Base-by-base conservation (phyloP, 148 eudicot genomes). In the Pouteria glomerata region DNA sequence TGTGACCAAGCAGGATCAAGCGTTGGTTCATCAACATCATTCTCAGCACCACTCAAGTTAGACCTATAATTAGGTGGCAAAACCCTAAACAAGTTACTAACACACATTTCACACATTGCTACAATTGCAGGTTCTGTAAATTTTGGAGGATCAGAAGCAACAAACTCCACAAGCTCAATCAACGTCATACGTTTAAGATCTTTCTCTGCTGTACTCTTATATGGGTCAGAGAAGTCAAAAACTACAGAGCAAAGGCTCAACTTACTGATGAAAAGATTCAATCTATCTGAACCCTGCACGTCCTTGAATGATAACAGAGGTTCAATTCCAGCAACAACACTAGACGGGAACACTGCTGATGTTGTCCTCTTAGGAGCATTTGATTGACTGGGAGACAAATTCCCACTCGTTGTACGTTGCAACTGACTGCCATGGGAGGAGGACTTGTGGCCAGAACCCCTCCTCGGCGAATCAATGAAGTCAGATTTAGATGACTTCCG, bases 1-100 rank as follows among this genome's bases (percentile, higher is more conserved):
- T 94, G 97, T 2, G 96, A 63, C 98, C 98, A 94, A 18, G 98
- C 82, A 66, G 98, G 96, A 80, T 94, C 97, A 75, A 91, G 91
- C 71, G 76, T 82, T 8, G 98, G 98, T 50, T 89, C 97, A 35
- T 85, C 93, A 69, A 86, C 95, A 71, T 89, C 87, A 73, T 88
- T 85, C 63, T 83, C 93, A 44, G 81, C 74, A n/a, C 78, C 77
- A 14, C 77, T 51, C 16, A 42, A 63, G 35, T 66, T 50, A 39
- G 90, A 80, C 74, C 88, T 75, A 69, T 70, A 80, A 80, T 77
- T 86, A 30, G 98, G 96, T 24, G 98, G 97, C 53, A 91, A 91
- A 26, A 69, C 89, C 72, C 98, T 84, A 80, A 89, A 94, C 62
- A 94, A 79, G 80, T 94, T 94, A 73, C 87, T 67, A 67, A 87